phyloP scores from a whole-genome alignment of 495 filamentous ascomycete species.

The Penicillium odoratum region DNA sequence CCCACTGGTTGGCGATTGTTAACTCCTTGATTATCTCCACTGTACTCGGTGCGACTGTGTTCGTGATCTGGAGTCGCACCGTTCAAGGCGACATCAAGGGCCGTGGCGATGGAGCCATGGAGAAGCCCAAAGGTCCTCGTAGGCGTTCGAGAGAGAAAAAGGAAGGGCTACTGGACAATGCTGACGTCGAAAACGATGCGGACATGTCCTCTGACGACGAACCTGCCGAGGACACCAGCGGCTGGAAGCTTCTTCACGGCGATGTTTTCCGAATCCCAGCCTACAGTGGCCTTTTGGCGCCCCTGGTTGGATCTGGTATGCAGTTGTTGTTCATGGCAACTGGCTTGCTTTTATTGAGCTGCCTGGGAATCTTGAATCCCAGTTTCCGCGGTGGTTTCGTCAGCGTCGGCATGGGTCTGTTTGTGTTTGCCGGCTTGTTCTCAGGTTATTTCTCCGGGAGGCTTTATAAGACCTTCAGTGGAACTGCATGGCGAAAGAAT shows the following conservation, averaged over 20 bases:
- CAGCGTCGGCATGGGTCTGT: slow-evolving; percentile 81
- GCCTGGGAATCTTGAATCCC: slow-evolving; percentile 82
- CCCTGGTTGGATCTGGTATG: slow-evolving; percentile 84
- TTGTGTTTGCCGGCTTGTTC: slow-evolving; percentile 84
- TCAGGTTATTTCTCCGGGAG: slow-evolving; percentile 91
- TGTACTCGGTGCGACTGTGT: slow-evolving; percentile 77
- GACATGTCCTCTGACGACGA: slow-evolving; percentile 76
- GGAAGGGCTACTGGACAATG: slow-evolving; percentile 61
- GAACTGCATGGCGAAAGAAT: slow-evolving; percentile 76
- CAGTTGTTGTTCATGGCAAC: slow-evolving; percentile 86
- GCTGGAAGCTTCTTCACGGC: slow-evolving; percentile 93
- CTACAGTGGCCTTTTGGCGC: slow-evolving; percentile 76
- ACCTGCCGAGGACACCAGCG: slow-evolving; percentile 76
- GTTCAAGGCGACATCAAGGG: slow-evolving; percentile 79
- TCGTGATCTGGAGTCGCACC: slow-evolving; percentile 83
- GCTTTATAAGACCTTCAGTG: slow-evolving; percentile 85
- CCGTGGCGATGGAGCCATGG: slow-evolving; percentile 61
- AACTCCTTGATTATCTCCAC: slow-evolving; percentile 88
- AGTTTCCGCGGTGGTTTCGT: slow-evolving; percentile 92
- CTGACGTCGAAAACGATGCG: slow-evolving; percentile 58
- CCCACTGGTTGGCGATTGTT: slow-evolving; percentile 91
- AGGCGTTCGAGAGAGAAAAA: slow-evolving; percentile 56
- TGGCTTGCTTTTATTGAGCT: slow-evolving; percentile 76
- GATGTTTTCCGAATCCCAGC: slow-evolving; percentile 86
- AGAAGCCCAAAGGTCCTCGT: slow-evolving; percentile 57